phyloP scores from a whole-genome alignment of 2,329 filamentous ascomycete genomes.

The Alternaria postmessia region DNA sequence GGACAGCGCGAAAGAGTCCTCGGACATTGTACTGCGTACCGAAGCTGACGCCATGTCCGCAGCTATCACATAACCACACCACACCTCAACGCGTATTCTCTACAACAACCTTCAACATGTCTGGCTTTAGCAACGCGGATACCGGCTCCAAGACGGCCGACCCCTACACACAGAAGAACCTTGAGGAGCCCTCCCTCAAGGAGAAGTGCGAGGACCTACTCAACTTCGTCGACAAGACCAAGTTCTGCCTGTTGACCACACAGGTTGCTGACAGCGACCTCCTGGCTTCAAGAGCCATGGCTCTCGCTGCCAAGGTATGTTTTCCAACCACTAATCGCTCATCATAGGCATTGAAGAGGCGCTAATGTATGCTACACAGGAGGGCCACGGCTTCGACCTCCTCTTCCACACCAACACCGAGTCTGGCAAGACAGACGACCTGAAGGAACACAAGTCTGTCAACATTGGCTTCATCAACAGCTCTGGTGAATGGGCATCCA shows the following conservation, averaged over 20 bases:
- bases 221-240: conserved; percentile 74
- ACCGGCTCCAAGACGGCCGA: conserved; percentile 64
- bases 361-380: conserved; percentile 57
- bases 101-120: conserved; percentile 35
- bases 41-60: conserved; percentile 30
- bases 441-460: conserved; percentile 74
- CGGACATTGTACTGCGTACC: conserved; percentile 17
- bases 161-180: conserved; percentile 81
- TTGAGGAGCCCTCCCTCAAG: conserved; percentile 73
- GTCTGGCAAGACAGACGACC: conserved; percentile 85
- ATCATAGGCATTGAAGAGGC: background rate
- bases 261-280: conserved; percentile 69
- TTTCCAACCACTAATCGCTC: conserved; percentile 15
- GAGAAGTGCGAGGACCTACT: conserved; percentile 79
- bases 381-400: conserved; percentile 79
- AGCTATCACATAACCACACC: conserved; percentile 20
- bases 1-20: conserved; percentile 10
- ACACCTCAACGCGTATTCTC: conserved; percentile 18
- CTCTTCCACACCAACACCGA: conserved; percentile 93
- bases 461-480: conserved; percentile 83
- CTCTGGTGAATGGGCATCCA: conserved; percentile 84
- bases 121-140: conserved; percentile 51
- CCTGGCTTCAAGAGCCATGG: conserved; percentile 86
- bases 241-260: conserved; percentile 92
- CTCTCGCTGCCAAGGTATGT: conserved; percentile 75